Conservation (phyloP, 164 flowering plant genomes). For the Kalanchoe fedtschenkoi region DNA sequence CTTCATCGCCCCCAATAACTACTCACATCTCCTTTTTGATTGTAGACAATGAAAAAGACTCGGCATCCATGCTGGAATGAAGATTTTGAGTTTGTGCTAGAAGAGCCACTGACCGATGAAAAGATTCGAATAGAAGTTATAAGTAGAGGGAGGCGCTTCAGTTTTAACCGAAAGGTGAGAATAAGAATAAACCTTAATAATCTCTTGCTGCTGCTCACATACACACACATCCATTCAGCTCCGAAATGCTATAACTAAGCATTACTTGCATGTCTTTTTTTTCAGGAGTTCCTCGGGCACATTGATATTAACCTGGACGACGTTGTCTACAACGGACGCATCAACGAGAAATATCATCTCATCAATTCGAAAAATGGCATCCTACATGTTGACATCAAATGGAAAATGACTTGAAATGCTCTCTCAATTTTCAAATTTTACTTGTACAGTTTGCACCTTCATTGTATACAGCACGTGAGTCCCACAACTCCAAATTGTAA, state of each 20-base stretch:
- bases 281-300: conserved; percentile 66
- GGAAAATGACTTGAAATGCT: conserved; percentile 33
- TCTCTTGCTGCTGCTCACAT: not conserved
- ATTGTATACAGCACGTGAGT: not conserved
- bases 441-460: not conserved
- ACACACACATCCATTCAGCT: not conserved
- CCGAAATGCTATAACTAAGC: not conserved
- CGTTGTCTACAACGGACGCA: conserved; percentile 74
- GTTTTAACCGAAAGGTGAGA: conserved; percentile 30
- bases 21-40: not conserved
- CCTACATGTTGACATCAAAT: conserved; percentile 56
- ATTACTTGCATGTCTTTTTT: not conserved
- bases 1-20: not conserved
- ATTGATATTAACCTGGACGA: conserved; percentile 68
- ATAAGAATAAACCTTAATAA: not conserved
- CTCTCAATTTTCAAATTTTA: not conserved
- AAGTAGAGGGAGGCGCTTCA: conserved; percentile 27
- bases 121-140: conserved; percentile 38
- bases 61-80: conserved; percentile 55
- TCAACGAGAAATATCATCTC: conserved; percentile 72
- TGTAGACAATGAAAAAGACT: conserved; percentile 31
- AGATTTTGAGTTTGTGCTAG: conserved; percentile 51
- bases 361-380: conserved; percentile 71
- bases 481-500: not conserved
- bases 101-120: conserved; percentile 42